Percentiles rank a stretch among this genome's conserved stretches.
Evolutionary conservation across 257 asterid genomes (phyloP).

Genomic region (Petunia axillaris): DNA sequence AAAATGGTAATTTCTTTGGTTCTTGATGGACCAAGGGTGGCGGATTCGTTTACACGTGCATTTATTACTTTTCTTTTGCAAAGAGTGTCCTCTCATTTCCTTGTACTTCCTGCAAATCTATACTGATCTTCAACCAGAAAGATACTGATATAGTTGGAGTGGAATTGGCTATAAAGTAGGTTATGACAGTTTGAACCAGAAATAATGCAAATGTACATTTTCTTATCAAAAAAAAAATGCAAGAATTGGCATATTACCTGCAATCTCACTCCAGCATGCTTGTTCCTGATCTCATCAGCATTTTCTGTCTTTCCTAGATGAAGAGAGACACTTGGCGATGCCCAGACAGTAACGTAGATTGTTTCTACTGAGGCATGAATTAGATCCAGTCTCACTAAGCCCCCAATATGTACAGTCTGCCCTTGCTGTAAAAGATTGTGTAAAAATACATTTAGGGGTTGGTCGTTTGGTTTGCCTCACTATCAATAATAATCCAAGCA

Average conservation of each 20-base stretch:
- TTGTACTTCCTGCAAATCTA: slow-evolving; percentile 7
- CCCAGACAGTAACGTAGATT: slow-evolving; percentile 81
- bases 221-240: not conserved
- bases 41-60: not conserved
- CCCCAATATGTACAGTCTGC: slow-evolving; percentile 82
- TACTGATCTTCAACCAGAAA: not conserved
- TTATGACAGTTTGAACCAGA: not conserved
- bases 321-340: slow-evolving; percentile 73
- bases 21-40: not conserved
- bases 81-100: not conserved
- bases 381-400: slow-evolving; percentile 78
- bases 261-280: slow-evolving; percentile 80
- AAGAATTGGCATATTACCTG: slow-evolving; percentile 60
- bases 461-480: too few species aligned
- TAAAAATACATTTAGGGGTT: not conserved
- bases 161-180: not conserved
- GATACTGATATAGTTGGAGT: not conserved
- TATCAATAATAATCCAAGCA: too few species aligned
- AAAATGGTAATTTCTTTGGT: not conserved
- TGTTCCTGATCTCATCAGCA: slow-evolving; percentile 75
- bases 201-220: not conserved
- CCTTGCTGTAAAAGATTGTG: slow-evolving; percentile 64
- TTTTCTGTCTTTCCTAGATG: slow-evolving; percentile 88
- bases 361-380: slow-evolving; percentile 75
- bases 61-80: not conserved